Evolutionary conservation across 2,329 filamentous ascomycete genomes (phyloP).

Genomic region (Ascocoryne sarcoides): DNA sequence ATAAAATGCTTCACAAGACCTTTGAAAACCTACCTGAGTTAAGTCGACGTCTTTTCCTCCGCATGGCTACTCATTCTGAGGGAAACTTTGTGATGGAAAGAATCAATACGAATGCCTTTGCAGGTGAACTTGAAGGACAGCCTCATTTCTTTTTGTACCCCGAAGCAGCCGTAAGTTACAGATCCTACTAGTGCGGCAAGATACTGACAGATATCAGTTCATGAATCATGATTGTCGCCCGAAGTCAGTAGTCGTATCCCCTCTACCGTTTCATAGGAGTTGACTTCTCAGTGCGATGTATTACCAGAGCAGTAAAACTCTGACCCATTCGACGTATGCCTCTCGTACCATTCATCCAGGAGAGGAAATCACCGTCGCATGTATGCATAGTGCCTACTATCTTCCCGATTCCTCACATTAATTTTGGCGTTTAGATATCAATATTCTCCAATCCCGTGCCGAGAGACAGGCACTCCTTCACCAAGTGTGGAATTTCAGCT

Average conservation of each 20-base stretch:
- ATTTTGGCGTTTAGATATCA: slow-evolving; percentile 15
- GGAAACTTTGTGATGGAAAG: slow-evolving; percentile 24
- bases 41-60: slow-evolving; percentile 16
- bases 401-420: neutral
- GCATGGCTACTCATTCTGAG: slow-evolving; percentile 12
- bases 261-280: neutral
- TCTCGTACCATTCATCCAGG: slow-evolving; percentile 31
- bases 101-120: slow-evolving; percentile 24
- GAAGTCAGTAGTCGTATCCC: slow-evolving; percentile 24
- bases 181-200: too few relatives aligned
- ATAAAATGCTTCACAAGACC: slow-evolving; percentile 19
- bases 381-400: slow-evolving; percentile 14
- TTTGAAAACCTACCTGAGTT: slow-evolving; percentile 19
- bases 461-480: slow-evolving; percentile 27
- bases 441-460: slow-evolving; percentile 27
- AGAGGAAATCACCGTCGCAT: slow-evolving; percentile 35
- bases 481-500: slow-evolving; percentile 33
- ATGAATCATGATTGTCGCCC: slow-evolving; percentile 37
- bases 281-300: slow-evolving; percentile 24
- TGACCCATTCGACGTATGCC: slow-evolving; percentile 32
- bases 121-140: slow-evolving; percentile 20
- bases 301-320: slow-evolving; percentile 30
- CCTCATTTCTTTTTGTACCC: slow-evolving; percentile 24
- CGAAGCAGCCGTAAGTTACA: slow-evolving; percentile 24
- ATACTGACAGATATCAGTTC: too few relatives aligned